These are phyloP conservation scores for Leishmania tarentolae DNA, from an alignment of 208 protist genomes.

Conservation along the genomic window DNA sequence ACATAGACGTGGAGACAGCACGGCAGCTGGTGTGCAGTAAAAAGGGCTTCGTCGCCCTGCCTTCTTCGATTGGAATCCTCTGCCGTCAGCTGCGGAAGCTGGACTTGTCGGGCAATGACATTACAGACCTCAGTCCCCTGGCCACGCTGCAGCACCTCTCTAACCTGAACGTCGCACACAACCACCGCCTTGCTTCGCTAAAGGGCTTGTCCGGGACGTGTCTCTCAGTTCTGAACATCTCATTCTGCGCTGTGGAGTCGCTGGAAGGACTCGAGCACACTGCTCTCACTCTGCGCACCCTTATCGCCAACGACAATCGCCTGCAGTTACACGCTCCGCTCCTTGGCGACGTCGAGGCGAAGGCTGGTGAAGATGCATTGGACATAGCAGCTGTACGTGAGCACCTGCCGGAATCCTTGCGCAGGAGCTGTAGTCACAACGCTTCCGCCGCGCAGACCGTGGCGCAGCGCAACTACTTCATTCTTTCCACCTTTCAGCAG, in stretches of 20 bases:
- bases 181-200: conserved; percentile 47
- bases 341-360: neutral
- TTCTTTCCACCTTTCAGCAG: conserved; percentile 39
- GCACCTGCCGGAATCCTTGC: conserved; percentile 17
- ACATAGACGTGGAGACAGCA: conserved; percentile 70
- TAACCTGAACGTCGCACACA: conserved; percentile 69
- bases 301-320: conserved; percentile 88
- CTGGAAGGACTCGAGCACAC: conserved; percentile 69
- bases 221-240: conserved; percentile 68
- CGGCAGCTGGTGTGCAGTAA: conserved; percentile 51
- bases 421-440: neutral
- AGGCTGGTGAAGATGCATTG: neutral
- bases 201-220: conserved; percentile 39
- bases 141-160: conserved; percentile 54
- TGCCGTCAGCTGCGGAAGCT: conserved; percentile 66
- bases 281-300: conserved; percentile 53
- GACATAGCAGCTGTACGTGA: neutral
- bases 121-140: conserved; percentile 53
- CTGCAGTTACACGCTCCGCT: conserved; percentile 56
- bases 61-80: conserved; percentile 51
- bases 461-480: conserved; percentile 60
- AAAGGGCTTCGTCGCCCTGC: conserved; percentile 51
- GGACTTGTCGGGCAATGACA: conserved; percentile 65
- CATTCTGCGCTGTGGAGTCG: conserved; percentile 63
- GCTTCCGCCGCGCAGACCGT: neutral